Evolutionary conservation across 441 rosid species (phyloP).

Genomic region (Corymbia calophylla): DNA sequence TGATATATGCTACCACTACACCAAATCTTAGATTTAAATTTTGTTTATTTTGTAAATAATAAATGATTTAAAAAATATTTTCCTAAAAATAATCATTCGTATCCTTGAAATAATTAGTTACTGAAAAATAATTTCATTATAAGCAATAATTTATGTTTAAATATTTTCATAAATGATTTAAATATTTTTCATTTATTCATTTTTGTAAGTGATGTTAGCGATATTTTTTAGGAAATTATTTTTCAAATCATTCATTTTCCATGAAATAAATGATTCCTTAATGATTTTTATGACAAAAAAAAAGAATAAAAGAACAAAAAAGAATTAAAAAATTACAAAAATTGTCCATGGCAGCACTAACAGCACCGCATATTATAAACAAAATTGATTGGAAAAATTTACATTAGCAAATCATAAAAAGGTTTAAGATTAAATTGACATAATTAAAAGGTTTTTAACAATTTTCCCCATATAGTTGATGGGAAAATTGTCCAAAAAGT

Average conservation of each 20-base stretch:
- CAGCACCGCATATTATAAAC: fast-evolving
- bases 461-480: background rate
- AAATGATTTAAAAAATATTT: background rate
- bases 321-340: background rate
- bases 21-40: background rate
- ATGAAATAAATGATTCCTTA: background rate
- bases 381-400: fast-evolving
- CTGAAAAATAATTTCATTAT: background rate
- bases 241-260: background rate
- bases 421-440: background rate
- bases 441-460: background rate
- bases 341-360: fast-evolving
- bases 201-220: background rate
- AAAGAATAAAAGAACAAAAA: background rate
- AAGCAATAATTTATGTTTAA: background rate
- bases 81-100: background rate
- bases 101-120: background rate
- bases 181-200: background rate
- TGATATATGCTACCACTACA: background rate
- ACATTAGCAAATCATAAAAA: background rate
- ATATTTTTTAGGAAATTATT: background rate
- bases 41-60: fast-evolving
- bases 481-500: too few species aligned
- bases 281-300: background rate
- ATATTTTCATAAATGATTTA: background rate